Evolutionary conservation across 768 basidiomycete species (phyloP), one percentile per base, ranked within the genome.

Genomic region (Boletus rubroflammeus): DNA sequence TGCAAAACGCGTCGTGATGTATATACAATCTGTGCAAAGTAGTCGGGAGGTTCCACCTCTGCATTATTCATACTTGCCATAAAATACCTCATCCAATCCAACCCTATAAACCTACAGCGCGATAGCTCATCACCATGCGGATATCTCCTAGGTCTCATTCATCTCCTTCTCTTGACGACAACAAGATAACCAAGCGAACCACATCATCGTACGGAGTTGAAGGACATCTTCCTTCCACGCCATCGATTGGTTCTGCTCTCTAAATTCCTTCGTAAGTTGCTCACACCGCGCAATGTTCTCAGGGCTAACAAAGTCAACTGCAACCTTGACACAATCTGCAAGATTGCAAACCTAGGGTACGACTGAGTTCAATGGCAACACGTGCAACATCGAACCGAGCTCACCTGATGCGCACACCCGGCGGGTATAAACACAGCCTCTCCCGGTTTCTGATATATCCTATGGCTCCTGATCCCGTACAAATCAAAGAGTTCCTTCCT

Each of bases 341-440:
- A 94, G 73, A 67, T 98, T 97, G 61, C 89, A 88, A 9, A 97
- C 94, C 85, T 96, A 62, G 19, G 61, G 61, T 29, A 17, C 11
- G 48, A 44, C 25, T 53, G 3, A 51, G 28, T 47, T 26, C 58
- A 32, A 31, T 34, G 19, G 41, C 26, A 14, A 47, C 35, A 44
- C n/a, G 31, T 42, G 32, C 29, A 49, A 36, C 15, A 25, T 55
- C 10, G 25, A 42, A 41, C 34, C 39, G 5, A 42, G 65, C 80
- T 50, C 50, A 89, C 90, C 83, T 93, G 91, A 70, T 93, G 91
- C 1, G 90, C 89, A 69, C 89, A 93, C 23, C 93, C 95, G 4
- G 95, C 95, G 14, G 95, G 95, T 56, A 98, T 93, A 70, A 97
- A 94, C 13, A 98, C 86, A 0, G 93, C 95, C 65, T 98, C 90